Conservation (phyloP, 306 rosid genomes). For the Luffa acutangula region DNA sequence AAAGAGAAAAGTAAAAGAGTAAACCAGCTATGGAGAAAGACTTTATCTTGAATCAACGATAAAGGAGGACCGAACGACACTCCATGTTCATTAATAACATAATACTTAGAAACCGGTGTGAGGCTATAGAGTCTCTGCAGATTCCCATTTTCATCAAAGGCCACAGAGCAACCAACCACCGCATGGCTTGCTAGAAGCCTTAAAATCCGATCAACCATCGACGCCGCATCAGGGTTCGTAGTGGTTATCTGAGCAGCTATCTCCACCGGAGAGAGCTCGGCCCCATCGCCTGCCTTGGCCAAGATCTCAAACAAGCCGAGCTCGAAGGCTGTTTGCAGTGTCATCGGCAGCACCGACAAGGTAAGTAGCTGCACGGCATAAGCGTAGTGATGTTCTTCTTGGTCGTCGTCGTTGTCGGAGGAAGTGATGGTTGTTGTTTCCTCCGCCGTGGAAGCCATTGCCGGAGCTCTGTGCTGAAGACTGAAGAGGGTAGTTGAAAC, state of each 20-base stretch:
- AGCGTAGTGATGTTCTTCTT: background rate
- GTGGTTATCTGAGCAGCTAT: background rate
- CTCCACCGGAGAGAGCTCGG: background rate
- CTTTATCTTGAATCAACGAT: conserved; percentile 16
- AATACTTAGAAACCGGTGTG: background rate
- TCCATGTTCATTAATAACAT: conserved; percentile 27
- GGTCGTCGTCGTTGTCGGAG: background rate
- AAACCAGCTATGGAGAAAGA: conserved; percentile 30
- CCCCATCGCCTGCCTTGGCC: background rate
- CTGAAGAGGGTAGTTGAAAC: no score
- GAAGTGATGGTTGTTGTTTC: background rate
- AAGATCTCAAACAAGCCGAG: background rate
- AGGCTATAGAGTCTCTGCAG: background rate
- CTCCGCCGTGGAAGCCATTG: background rate
- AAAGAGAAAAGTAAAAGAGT: background rate
- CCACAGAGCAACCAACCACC: background rate
- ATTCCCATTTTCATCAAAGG: background rate
- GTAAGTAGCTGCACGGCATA: background rate
- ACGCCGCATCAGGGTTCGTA: background rate
- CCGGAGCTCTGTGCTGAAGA: background rate
- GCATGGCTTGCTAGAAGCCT: background rate
- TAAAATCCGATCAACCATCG: background rate
- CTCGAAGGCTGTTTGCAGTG: background rate
- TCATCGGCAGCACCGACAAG: background rate
- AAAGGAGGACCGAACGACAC: conserved; percentile 26